Conservation (phyloP, 2,329 filamentous ascomycete species). For the Botrytis sinoallii region DNA sequence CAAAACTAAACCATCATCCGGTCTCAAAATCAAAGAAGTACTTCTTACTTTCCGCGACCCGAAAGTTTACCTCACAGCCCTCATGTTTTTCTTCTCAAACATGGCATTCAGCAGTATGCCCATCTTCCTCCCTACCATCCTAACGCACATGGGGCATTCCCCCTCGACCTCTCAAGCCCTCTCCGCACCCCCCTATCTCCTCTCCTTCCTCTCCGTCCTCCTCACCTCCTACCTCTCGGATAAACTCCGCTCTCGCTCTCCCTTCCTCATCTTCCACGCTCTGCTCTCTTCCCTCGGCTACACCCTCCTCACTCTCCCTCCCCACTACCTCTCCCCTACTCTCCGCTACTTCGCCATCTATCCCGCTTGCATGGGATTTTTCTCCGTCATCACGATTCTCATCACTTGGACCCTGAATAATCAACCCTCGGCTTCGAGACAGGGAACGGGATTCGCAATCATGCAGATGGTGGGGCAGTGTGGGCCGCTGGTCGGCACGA, state of each 20-base stretch:
- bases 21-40: constrained; percentile 55
- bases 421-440: constrained; percentile 64
- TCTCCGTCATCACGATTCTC: constrained; percentile 77
- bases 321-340: constrained; percentile 56
- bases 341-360: constrained; percentile 73
- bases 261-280: constrained; percentile 67
- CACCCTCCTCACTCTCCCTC: constrained; percentile 57
- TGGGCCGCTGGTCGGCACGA: constrained; percentile 47
- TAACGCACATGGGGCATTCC: constrained; percentile 72
- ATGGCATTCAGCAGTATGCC: constrained; percentile 85
- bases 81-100: constrained; percentile 86
- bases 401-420: constrained; percentile 91
- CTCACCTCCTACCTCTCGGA: constrained; percentile 72
- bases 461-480: constrained; percentile 66
- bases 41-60: constrained; percentile 60
- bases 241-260: constrained; percentile 56
- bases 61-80: constrained; percentile 69
- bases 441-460: constrained; percentile 74
- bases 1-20: constrained; percentile 20
- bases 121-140: constrained; percentile 80
- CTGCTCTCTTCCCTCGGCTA: constrained; percentile 62
- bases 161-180: constrained; percentile 69
- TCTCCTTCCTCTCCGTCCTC: constrained; percentile 70
- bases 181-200: constrained; percentile 75
- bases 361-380: constrained; percentile 77